phyloP scores from a whole-genome alignment of 1,284 basidiomycete species.

The Wallemia hederae region DNA sequence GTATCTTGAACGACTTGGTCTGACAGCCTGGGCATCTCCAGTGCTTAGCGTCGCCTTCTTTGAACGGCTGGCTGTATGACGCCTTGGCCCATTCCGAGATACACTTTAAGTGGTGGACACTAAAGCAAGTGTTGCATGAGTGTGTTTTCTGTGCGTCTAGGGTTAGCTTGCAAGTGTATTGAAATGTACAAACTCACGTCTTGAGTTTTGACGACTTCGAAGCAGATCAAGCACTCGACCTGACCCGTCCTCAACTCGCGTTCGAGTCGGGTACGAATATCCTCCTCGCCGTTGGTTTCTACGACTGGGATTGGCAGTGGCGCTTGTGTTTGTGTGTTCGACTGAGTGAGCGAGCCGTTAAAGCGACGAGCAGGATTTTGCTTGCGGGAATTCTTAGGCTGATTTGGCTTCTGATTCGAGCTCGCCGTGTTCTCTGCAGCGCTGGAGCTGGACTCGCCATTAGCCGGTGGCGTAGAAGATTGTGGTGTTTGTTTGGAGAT shows the following conservation, averaged over 20 bases:
- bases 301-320: neutral
- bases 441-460: neutral
- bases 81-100: neutral
- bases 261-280: neutral
- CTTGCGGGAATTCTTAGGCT: neutral
- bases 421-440: too few relatives aligned
- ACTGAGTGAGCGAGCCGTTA: neutral
- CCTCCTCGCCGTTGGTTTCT: neutral
- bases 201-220: neutral
- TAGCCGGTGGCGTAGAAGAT: neutral
- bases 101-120: neutral
- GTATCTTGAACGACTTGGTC: slow-evolving; percentile 31
- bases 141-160: neutral
- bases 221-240: neutral
- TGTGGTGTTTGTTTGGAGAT: neutral
- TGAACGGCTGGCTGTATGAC: slow-evolving; percentile 5
- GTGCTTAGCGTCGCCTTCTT: slow-evolving; percentile 25
- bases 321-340: neutral
- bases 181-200: neutral
- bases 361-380: neutral
- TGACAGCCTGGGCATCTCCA: slow-evolving; percentile 78
- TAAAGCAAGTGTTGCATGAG: neutral
- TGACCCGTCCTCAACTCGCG: neutral
- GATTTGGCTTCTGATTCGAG: neutral
- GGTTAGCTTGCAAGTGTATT: neutral